Base-by-base conservation (phyloP, 495 filamentous ascomycete genomes). In the Daldinia concentrica region DNA sequence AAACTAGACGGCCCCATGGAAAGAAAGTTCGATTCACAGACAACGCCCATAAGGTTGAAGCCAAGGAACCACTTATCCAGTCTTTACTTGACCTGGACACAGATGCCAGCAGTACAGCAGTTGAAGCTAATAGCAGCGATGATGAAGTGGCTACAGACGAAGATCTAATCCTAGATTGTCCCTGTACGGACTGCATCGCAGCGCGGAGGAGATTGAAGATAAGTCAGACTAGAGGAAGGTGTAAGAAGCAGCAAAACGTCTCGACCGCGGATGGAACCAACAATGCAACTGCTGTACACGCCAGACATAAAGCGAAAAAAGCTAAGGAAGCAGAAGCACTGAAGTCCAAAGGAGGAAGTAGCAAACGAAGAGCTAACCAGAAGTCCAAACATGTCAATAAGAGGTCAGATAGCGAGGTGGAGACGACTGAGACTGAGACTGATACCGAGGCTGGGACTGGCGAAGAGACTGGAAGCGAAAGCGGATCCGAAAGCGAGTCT, bases 21-120 rank as follows among this genome's bases (percentile, higher is more conserved):
- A 74, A 75, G 58, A 71, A 71, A 8, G 72, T 79, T 26, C 74
- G 59, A 1, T 76, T 75, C 54, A 15, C 58, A 6, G 57, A 74
- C 43, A 50, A 67, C 17, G 62, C 66, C 8, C 69, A 62, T 56
- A 69, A 69, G 55, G 66, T 73, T 4, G 70, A 70, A 26, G n/a
- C 73, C 55, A 78, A 77, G 66, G 63, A 71, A 30, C 5, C 51
- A 39, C 50, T 29, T 19, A 30, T 58, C 26, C 60, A 62, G 50
- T 56, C 6, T 60, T 52, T 19, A 19, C 15, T 17, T 19, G 45
- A 39, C 64, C 24, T 66, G 19, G 50, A 65, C 12, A 54, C 64
- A 15, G 64, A 74, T 30, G 26, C 39, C 26, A 68, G 48, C 29
- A 68, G 54, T 30, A 39, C 37, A 8, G 37, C 62, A 22, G 39